Base-by-base conservation (phyloP, 768 basidiomycete genomes). In the Russula compacta region DNA sequence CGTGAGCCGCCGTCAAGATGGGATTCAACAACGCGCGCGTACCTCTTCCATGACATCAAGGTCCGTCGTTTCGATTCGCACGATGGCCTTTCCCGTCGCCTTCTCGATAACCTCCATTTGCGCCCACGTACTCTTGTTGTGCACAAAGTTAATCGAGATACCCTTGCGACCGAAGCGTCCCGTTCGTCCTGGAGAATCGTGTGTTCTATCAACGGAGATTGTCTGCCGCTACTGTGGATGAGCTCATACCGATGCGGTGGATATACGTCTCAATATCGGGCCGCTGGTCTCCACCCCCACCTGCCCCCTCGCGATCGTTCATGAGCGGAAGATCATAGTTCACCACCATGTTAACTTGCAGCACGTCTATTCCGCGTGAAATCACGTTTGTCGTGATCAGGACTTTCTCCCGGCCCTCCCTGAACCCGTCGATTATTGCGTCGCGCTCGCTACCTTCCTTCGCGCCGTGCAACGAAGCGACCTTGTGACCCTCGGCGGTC, bases 301-400 rank as follows among this genome's bases (percentile, higher is more conserved):
- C 67, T 65, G 76, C 73, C 56, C 77, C 75, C 14, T 64, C 59
- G 36, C 87, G 84, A 68, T 90, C 88, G 66, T 83, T 86, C 81
- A 90, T 83, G 49, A 93, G 76, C 0, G 95, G 94, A 32, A 97
- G 81, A 70, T 98, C 95, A 70, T 98, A 99, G 75, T 98, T 98
- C 73, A 99, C 93, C n/a, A 98, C 95, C 94, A 99, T 94, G 79
- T 98, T 99, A 68, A 99, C 97, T 77, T 98, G 95, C 58, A 93
- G 79, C 69, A 99, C 97, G 69, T 99, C 97, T 76, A 99, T 98
- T 46, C 97, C 97, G 17, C 97, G 86, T 1, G 97, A 95, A 65
- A 98, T 89, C 70, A 99, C 97, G 73, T 99, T 99, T 42, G 97
- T 99, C 55, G 97, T 98, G 71, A 99, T 99, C 66, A 99, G 76